Evolutionary conservation across 352 stramenopile species (phyloP).

Genomic region (Blastocystis sp.): DNA sequence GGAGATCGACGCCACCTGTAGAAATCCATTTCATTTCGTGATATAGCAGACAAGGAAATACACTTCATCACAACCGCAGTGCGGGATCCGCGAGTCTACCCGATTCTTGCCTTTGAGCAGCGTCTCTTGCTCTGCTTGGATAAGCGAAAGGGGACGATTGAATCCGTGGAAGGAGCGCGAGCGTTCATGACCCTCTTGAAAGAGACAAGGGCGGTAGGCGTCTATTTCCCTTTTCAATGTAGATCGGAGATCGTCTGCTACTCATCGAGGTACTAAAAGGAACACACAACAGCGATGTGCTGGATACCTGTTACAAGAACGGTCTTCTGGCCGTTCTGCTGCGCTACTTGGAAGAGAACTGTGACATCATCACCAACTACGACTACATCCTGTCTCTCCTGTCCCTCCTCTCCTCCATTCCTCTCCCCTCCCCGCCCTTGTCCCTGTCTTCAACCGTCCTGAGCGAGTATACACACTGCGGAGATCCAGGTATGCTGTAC

Average conservation of each 20-base stretch:
- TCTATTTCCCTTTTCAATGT: not conserved
- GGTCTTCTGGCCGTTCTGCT: slow-evolving; percentile 12
- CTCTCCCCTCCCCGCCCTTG: not conserved
- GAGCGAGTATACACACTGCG: not conserved
- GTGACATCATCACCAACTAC: slow-evolving; percentile 68
- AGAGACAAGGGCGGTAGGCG: not conserved
- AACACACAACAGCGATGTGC: not conserved
- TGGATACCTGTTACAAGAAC: slow-evolving; percentile 15
- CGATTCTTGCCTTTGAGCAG: slow-evolving; percentile 25
- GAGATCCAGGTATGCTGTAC: not conserved
- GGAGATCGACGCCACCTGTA: not conserved
- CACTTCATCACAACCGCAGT: not conserved
- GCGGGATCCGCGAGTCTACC: not conserved
- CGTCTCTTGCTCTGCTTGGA: slow-evolving; percentile 16
- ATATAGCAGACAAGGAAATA: slow-evolving; percentile 14
- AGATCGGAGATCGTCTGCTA: slow-evolving; percentile 35
- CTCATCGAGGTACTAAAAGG: slow-evolving; percentile 11
- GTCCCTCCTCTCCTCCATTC: slow-evolving; percentile 4
- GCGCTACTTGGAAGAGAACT: slow-evolving; percentile 37
- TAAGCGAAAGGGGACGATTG: not conserved
- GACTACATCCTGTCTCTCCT: slow-evolving; percentile 63
- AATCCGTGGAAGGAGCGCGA: not conserved
- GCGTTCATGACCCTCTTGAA: not conserved
- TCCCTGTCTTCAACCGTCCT: slow-evolving; percentile 1
- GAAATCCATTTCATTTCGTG: slow-evolving; percentile 37